Evolutionary conservation across 2,329 filamentous ascomycete species (phyloP).

Genomic region (Huntiella savannae): DNA sequence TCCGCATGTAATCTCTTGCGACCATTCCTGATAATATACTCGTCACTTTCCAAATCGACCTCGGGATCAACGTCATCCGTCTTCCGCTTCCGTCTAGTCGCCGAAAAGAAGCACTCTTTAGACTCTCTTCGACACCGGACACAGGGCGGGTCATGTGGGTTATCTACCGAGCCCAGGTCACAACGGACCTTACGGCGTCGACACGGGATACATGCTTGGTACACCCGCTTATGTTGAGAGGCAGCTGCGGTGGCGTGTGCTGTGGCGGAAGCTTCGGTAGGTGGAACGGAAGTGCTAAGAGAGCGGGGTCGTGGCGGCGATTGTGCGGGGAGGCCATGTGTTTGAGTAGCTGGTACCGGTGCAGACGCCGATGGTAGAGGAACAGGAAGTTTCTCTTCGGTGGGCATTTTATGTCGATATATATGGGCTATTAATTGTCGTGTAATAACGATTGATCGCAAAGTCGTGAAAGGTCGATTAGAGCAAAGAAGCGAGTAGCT

Average conservation of each 20-base stretch:
- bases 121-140: constrained; percentile 83
- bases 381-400: no score
- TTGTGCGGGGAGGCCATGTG: no score
- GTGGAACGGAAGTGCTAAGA: no score
- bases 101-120: constrained; percentile 94
- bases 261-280: no score
- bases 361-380: no score
- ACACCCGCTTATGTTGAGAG: constrained; percentile 39
- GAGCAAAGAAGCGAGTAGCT: neutral
- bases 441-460: no score
- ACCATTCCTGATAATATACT: constrained; percentile 55
- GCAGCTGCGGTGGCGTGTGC: no score
- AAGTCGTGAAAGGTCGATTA: no score
- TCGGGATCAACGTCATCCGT: constrained; percentile 31
- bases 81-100: constrained; percentile 83
- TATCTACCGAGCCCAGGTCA: constrained; percentile 62
- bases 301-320: no score
- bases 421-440: no score
- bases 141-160: constrained; percentile 83
- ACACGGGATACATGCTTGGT: constrained; percentile 44
- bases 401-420: no score
- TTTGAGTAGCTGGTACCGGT: no score
- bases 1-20: constrained; percentile 40
- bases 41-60: constrained; percentile 31
- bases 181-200: constrained; percentile 43